Evolutionary conservation across 257 asterid genomes (phyloP), one percentile per base, ranked within the genome.

Genomic region (Jasminum sambac): DNA sequence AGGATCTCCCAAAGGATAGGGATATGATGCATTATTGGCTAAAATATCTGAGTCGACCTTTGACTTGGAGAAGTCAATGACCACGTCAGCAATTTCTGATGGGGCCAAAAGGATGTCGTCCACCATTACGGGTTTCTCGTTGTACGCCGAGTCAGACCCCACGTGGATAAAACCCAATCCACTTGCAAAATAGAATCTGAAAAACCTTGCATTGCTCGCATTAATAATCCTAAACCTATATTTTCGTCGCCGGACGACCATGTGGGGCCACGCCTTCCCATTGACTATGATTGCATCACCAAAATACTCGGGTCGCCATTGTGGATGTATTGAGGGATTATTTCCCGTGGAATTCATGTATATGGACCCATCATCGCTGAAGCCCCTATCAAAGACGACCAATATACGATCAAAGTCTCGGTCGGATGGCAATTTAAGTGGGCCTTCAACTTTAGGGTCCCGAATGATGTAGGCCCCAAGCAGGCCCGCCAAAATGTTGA

Each of bases 301-400:
- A 19, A 93, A 93, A 17, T 90, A 93, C 76, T 93, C 97, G 0
- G 97, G 97, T 48, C 83, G 97, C 98, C 98, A 93, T 8, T 90
- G 94, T 0, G 96, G 97, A 46, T 93, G 98, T 59, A 89, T 81
- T 0, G 84, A 37, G 0, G 96, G 96, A 25, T 88, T 90, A 17
- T 89, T 82, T 26, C 98, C 98, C 0, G 90, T 87, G 1, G 90
- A 74, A 17, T 90, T 87, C 97, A 92, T 92, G 82, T 48, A 92
- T 8, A 92, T 82, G 2, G 95, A 83, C 52, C 98, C 98, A 1
- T 92, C 82, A 0, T 16, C 36, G 0, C 21, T 5, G 24, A 93
- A 93, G 74, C 82, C 72, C 0, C 96, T 95, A 25, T 93, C 97
- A 40, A 86, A 89, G 6, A 93, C 80, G 3, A 93, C 70, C 78